These are phyloP conservation scores for Kwoniella shivajii DNA, from an alignment of 1,284 basidiomycete species.

Conservation along the genomic window DNA sequence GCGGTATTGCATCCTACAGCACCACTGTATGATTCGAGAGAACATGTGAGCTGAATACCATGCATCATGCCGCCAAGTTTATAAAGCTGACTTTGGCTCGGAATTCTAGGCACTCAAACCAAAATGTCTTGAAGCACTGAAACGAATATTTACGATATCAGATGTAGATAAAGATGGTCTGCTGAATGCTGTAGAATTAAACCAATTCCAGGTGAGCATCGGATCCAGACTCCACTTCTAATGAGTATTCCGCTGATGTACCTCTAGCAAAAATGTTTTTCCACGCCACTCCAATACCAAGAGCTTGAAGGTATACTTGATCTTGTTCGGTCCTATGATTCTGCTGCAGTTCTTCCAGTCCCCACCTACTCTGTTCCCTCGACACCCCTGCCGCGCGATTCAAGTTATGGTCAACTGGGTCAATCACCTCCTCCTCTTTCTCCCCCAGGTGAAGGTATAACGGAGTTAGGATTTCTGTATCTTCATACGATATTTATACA, in stretches of 20 bases:
- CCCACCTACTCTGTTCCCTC: conserved; percentile 29
- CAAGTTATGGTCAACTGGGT: conserved; percentile 27
- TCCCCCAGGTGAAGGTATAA: conserved; percentile 65
- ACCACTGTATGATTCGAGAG: conserved; percentile 92
- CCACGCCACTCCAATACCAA: conserved; percentile 84
- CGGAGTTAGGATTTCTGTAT: conserved; percentile 90
- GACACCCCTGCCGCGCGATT: conserved; percentile 32
- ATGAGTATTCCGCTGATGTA: background rate
- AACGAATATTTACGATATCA: conserved; percentile 93
- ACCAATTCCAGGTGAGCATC: conserved; percentile 83
- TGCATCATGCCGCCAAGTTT: background rate
- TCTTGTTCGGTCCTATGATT: conserved; percentile 73
- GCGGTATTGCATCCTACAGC: conserved; percentile 97
- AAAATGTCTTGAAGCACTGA: conserved; percentile 82
- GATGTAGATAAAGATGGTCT: conserved; percentile 93
- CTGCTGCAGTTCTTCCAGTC: conserved; percentile 48
- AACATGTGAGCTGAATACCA: conserved; percentile 66
- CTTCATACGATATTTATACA: conserved; percentile 98
- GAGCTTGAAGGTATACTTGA: conserved; percentile 90
- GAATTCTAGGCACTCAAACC: conserved; percentile 88
- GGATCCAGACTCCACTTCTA: no score
- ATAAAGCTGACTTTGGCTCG: background rate
- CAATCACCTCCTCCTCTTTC: conserved; percentile 30
- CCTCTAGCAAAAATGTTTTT: conserved; percentile 87
- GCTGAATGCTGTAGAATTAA: conserved; percentile 85